Evolutionary conservation across 495 filamentous ascomycete species (phyloP).

Genomic region (Saxispiralis lemnorum): DNA sequence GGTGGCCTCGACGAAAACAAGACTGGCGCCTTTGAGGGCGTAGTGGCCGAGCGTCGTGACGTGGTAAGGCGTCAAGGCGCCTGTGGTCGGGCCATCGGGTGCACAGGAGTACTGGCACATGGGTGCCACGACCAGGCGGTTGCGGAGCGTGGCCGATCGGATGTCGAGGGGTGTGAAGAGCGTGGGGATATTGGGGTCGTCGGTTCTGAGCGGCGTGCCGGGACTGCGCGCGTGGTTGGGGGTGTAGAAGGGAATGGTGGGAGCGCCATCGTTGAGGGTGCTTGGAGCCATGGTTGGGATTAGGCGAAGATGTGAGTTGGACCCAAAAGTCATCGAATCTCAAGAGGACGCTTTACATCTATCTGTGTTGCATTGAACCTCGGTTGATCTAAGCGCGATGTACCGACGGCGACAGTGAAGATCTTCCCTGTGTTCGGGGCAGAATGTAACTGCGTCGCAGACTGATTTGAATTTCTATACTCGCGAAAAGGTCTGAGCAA

Average conservation of each 20-base stretch:
- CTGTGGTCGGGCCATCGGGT: slow-evolving; percentile 27
- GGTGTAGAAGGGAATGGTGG: slow-evolving; percentile 9
- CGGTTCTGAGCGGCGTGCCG: slow-evolving; percentile 7
- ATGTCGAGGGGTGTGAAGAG: slow-evolving; percentile 29
- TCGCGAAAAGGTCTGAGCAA: no score
- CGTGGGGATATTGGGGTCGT: slow-evolving; percentile 17
- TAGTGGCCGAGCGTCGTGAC: slow-evolving; percentile 45
- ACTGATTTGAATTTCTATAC: no score
- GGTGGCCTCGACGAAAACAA: slow-evolving; percentile 54
- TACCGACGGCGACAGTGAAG: no score
- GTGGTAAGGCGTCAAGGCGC: slow-evolving; percentile 55
- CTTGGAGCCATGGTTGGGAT: slow-evolving; percentile 3
- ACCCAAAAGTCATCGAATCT: no score
- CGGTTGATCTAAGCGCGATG: no score
- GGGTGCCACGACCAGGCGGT: slow-evolving; percentile 47
- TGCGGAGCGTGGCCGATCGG: slow-evolving; percentile 49
- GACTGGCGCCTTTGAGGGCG: slow-evolving; percentile 42
- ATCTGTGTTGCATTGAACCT: no score
- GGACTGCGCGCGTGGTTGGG: slow-evolving; percentile 5
- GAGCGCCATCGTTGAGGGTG: slow-evolving; percentile 3
- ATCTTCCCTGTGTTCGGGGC: no score
- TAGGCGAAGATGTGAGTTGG: no score
- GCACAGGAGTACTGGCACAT: slow-evolving; percentile 54
- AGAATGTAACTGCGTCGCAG: no score
- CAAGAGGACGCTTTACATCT: no score